Percentiles rank a stretch among this genome's conserved stretches.
These are phyloP conservation scores for Zopfia rhizophila DNA, from an alignment of 2,329 filamentous ascomycete genomes.

Conservation along the genomic window DNA sequence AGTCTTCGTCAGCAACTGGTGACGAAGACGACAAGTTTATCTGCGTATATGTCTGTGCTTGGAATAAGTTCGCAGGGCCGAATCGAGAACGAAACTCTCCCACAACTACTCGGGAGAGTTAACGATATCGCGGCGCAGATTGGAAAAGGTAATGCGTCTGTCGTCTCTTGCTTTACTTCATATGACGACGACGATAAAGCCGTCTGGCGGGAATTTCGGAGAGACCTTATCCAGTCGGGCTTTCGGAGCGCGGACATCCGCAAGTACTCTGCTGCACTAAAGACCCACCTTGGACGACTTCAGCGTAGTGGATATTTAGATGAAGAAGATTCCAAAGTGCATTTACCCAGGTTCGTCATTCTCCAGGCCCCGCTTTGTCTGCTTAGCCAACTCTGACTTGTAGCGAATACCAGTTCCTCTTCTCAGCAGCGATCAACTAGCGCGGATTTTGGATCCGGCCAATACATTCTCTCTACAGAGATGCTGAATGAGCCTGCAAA, in stretches of 20 bases:
- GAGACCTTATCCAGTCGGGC: conserved; percentile 2
- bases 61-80: conserved; percentile 12
- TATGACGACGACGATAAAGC: conserved; percentile 7
- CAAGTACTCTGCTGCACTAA: conserved; percentile 2
- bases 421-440: too few species aligned
- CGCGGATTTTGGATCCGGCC: too few species aligned
- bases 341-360: too few species aligned
- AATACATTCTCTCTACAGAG: too few species aligned
- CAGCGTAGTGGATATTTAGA: too few species aligned
- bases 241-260: conserved; percentile 1
- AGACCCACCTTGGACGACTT: too few species aligned
- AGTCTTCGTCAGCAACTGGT: neutral
- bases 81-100: conserved; percentile 2
- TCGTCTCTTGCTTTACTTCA: neutral
- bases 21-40: conserved; percentile 2
- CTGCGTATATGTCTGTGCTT: conserved; percentile 1
- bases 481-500: too few species aligned
- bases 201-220: conserved; percentile 9
- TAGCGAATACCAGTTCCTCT: too few species aligned
- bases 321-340: too few species aligned
- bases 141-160: neutral
- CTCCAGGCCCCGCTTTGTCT: too few species aligned
- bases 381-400: too few species aligned
- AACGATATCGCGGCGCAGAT: conserved; percentile 2
- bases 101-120: neutral